These are phyloP conservation scores for Knufia petricola DNA, from an alignment of 2,329 filamentous ascomycete species.

Conservation along the genomic window DNA sequence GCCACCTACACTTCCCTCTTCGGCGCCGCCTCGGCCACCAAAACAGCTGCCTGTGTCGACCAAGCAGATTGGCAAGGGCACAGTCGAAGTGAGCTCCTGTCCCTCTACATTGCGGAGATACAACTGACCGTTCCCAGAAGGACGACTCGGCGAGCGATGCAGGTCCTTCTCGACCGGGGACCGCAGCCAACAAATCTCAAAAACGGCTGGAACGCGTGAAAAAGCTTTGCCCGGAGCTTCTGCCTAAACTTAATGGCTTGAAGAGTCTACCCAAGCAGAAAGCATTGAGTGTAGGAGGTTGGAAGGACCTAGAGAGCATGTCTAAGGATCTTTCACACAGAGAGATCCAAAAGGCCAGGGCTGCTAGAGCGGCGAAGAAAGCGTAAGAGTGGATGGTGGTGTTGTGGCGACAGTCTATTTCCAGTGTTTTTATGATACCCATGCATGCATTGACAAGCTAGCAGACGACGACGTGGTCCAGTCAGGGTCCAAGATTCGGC, in stretches of 20 bases:
- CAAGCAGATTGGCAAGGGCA: neutral
- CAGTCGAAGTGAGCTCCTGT: neutral
- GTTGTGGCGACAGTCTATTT: neutral
- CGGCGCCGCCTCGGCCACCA: slow-evolving; percentile 1
- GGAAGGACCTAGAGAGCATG: slow-evolving; percentile 13
- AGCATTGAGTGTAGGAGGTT: slow-evolving; percentile 19
- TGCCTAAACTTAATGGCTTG: slow-evolving; percentile 11
- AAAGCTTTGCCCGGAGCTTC: slow-evolving; percentile 17
- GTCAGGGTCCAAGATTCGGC: neutral
- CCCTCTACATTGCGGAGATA: neutral
- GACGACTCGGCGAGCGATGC: neutral
- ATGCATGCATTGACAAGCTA: neutral
- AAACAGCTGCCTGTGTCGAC: neutral
- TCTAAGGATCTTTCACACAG: slow-evolving; percentile 14
- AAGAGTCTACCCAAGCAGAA: slow-evolving; percentile 9
- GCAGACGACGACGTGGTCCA: neutral
- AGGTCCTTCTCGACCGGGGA: neutral
- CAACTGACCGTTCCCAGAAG: neutral
- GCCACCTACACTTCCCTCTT: neutral
- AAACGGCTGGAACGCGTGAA: slow-evolving; percentile 13
- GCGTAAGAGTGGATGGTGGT: neutral
- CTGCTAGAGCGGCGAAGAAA: slow-evolving; percentile 4
- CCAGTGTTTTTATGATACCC: slow-evolving; percentile 3
- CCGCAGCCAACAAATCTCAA: no score
- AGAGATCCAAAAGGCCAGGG: slow-evolving; percentile 11